Percentiles rank a stretch among this genome's conserved stretches.
phyloP scores from a whole-genome alignment of 2,329 filamentous ascomycete species.

The Trichoderma koningii region DNA sequence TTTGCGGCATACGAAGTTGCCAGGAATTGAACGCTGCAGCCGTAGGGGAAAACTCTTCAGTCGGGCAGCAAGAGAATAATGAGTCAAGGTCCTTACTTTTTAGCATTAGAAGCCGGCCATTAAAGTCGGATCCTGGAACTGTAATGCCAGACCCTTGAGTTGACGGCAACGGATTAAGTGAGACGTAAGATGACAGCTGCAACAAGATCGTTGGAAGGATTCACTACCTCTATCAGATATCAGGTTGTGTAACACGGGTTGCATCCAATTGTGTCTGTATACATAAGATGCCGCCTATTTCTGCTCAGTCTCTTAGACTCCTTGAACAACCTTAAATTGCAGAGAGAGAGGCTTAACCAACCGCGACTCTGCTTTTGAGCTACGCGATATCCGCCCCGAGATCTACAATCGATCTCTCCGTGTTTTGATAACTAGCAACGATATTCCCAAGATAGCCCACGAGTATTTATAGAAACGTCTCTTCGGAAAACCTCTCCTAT shows the following conservation, averaged over 20 bases:
- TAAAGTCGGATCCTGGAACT: background rate
- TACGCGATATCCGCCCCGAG: background rate
- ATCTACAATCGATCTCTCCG: background rate
- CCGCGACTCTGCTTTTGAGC: background rate
- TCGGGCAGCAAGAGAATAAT: too few species aligned
- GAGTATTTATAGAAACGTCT: too few species aligned
- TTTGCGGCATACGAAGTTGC: too few species aligned
- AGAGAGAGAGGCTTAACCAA: background rate
- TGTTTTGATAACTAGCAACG: too few species aligned
- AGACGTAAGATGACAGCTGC: background rate
- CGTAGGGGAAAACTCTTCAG: too few species aligned
- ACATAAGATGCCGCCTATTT: background rate
- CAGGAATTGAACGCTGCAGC: too few species aligned
- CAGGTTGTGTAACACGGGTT: background rate
- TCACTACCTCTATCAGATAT: background rate
- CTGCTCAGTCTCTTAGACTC: constrained; percentile 10
- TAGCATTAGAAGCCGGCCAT: background rate
- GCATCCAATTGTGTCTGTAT: background rate
- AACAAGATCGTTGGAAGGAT: background rate
- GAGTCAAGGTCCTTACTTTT: too few species aligned
- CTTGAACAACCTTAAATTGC: constrained; percentile 16
- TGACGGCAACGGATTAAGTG: background rate
- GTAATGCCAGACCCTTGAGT: background rate
- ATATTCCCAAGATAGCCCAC: too few species aligned
- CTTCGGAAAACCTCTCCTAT: too few species aligned